These are phyloP conservation scores for Mortierella sp. DNA, from an alignment of 371 early-diverging fungal genomes.

Conservation along the genomic window DNA sequence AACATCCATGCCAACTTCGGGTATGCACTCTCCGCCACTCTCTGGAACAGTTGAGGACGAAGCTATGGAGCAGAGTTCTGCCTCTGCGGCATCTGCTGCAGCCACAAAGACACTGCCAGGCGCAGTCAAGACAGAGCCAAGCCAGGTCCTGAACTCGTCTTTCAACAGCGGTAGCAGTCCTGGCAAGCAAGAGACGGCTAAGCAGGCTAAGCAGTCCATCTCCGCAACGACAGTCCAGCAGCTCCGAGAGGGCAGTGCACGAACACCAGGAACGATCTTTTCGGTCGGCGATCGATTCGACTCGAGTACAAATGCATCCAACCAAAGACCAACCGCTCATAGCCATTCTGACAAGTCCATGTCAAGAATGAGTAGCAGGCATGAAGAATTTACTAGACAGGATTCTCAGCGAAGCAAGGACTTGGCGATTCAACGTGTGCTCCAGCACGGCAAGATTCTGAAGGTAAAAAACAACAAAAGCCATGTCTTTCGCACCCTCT, in stretches of 20 bases:
- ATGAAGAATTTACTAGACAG: background rate
- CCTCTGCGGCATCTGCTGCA: slow-evolving; percentile 7
- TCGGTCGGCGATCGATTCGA: background rate
- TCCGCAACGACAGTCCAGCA: background rate
- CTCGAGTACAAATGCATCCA: no score
- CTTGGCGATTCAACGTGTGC: slow-evolving; percentile 33
- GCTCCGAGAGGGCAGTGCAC: background rate
- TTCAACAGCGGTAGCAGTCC: background rate
- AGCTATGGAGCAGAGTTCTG: slow-evolving; percentile 20
- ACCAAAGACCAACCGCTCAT: no score
- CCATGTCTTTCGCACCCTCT: no score
- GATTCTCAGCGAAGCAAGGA: slow-evolving; percentile 25
- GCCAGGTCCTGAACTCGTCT: no score
- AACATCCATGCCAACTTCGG: slow-evolving; percentile 29
- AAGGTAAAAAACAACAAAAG: no score
- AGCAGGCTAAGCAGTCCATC: background rate
- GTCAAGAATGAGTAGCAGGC: background rate
- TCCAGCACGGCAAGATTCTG: slow-evolving; percentile 35
- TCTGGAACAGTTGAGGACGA: slow-evolving; percentile 34
- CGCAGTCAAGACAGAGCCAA: no score
- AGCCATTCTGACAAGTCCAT: no score
- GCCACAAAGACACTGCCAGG: no score
- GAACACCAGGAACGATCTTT: no score
- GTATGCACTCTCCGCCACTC: slow-evolving; percentile 49
- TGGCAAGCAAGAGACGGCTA: background rate